Evolutionary conservation across 1,284 basidiomycete species (phyloP).

Genomic region (Chalciporus piperatoides): DNA sequence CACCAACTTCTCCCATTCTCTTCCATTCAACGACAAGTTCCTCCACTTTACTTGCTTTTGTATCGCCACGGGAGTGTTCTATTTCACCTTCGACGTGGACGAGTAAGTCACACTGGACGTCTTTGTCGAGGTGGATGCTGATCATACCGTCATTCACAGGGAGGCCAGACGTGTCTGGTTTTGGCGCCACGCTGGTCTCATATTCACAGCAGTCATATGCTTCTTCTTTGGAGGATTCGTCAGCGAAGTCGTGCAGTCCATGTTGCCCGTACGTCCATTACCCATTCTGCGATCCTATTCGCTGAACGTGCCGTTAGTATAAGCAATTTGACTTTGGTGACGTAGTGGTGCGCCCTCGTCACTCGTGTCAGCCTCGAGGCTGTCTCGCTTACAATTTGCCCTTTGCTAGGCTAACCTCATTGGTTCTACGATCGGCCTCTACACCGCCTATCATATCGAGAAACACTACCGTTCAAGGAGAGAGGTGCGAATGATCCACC

Average conservation of each 20-base stretch:
- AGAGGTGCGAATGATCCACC: slow-evolving; percentile 50
- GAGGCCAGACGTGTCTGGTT: slow-evolving; percentile 75
- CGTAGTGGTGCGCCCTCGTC: slow-evolving; percentile 53
- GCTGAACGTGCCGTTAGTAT: slow-evolving; percentile 42
- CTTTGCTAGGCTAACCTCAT: slow-evolving; percentile 71
- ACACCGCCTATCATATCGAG: slow-evolving; percentile 63
- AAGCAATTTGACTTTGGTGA: slow-evolving; percentile 80
- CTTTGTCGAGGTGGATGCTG: neutral
- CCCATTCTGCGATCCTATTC: neutral
- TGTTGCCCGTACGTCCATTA: slow-evolving; percentile 59
- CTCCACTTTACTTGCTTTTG: slow-evolving; percentile 81
- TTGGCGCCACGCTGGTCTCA: slow-evolving; percentile 75
- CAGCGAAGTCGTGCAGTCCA: slow-evolving; percentile 82
- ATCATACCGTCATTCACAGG: slow-evolving; percentile 35
- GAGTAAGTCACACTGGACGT: slow-evolving; percentile 50
- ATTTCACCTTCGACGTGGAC: slow-evolving; percentile 84
- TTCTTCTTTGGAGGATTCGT: slow-evolving; percentile 78
- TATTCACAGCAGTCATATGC: slow-evolving; percentile 66
- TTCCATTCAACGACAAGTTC: slow-evolving; percentile 81
- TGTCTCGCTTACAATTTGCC: slow-evolving; percentile 11
- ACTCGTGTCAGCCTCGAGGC: slow-evolving; percentile 6
- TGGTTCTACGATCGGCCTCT: slow-evolving; percentile 72
- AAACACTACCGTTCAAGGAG: slow-evolving; percentile 69
- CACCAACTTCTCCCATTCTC: slow-evolving; percentile 58
- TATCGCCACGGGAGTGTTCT: slow-evolving; percentile 77